phyloP scores from a whole-genome alignment of 331 rosid species.

The Ulmus americana region DNA sequence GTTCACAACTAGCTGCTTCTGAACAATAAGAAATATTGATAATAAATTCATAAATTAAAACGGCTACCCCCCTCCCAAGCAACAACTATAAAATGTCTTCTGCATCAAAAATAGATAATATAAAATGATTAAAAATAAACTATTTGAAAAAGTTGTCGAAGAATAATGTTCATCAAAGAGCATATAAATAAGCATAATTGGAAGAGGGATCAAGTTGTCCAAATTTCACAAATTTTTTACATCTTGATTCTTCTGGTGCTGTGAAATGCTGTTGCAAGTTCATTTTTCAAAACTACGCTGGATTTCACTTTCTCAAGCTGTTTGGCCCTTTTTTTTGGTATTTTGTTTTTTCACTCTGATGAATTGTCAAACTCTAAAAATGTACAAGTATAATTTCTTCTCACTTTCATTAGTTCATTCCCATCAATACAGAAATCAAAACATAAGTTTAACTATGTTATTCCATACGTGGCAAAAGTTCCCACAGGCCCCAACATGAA shows the following conservation, averaged over 20 bases:
- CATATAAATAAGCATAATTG: neutral
- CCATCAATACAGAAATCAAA: no score
- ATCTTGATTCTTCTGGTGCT: neutral
- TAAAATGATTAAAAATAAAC: conserved; percentile 4
- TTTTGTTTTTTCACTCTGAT: neutral
- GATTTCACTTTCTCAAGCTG: conserved; percentile 11
- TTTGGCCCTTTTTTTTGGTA: neutral
- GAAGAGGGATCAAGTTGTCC: neutral
- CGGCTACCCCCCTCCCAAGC: neutral
- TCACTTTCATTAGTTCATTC: no score
- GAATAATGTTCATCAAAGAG: neutral
- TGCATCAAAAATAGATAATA: conserved; percentile 13
- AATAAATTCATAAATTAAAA: conserved; percentile 4
- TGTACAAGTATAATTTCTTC: neutral
- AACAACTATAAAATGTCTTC: neutral
- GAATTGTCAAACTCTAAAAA: neutral
- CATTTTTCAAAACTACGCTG: conserved; percentile 5
- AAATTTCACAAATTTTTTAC: neutral
- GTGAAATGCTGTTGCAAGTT: neutral
- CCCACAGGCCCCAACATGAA: no score
- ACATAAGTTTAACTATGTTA: no score
- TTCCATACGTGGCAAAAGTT: no score
- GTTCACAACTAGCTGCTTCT: conserved; percentile 15
- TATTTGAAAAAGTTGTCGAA: conserved; percentile 17
- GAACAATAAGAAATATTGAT: conserved; percentile 15